phyloP scores from a whole-genome alignment of 2,329 filamentous ascomycete species.

The Hortaea sp. region DNA sequence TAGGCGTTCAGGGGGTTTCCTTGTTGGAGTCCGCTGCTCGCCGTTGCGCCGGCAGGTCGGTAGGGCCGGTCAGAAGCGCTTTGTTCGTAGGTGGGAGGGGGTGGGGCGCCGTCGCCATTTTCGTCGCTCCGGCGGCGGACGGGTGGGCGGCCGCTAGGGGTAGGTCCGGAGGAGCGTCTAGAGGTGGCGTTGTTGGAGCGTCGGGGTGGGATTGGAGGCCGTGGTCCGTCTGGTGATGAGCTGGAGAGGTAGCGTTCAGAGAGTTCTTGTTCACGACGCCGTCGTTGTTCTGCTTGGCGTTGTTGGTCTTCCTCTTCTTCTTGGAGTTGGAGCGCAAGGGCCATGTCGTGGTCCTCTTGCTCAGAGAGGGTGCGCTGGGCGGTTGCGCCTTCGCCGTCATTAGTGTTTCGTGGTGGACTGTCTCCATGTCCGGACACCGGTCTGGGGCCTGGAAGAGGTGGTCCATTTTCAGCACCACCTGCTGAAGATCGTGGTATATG shows the following conservation, averaged over 20 bases:
- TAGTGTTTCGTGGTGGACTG: neutral
- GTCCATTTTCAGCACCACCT: slow-evolving; percentile 27
- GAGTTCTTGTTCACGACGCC: slow-evolving; percentile 55
- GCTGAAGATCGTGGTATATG: slow-evolving; percentile 3
- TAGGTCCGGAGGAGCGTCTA: neutral
- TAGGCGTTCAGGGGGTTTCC: slow-evolving; percentile 25
- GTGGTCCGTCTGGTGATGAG: slow-evolving; percentile 31
- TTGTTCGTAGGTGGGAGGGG: slow-evolving; percentile 58
- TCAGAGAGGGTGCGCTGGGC: slow-evolving; percentile 42
- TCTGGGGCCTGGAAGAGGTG: slow-evolving; percentile 15
- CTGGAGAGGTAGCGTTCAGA: slow-evolving; percentile 59
- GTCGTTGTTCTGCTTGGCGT: slow-evolving; percentile 46
- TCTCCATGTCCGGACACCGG: slow-evolving; percentile 3
- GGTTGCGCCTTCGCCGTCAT: neutral
- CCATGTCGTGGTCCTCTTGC: slow-evolving; percentile 75
- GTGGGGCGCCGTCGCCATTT: slow-evolving; percentile 38
- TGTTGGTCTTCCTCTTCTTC: slow-evolving; percentile 84
- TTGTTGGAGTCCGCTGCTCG: slow-evolving; percentile 13
- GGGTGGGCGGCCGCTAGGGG: neutral
- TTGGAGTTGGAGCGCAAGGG: slow-evolving; percentile 82
- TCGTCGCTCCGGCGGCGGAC: neutral
- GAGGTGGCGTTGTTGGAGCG: slow-evolving; percentile 4
- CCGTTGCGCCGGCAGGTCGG: slow-evolving; percentile 22
- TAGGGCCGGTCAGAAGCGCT: slow-evolving; percentile 49
- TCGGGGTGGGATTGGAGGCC: slow-evolving; percentile 15